These are phyloP conservation scores for Trichoderma endophyticum DNA, from an alignment of 2,329 filamentous ascomycete species.

Conservation along the genomic window DNA sequence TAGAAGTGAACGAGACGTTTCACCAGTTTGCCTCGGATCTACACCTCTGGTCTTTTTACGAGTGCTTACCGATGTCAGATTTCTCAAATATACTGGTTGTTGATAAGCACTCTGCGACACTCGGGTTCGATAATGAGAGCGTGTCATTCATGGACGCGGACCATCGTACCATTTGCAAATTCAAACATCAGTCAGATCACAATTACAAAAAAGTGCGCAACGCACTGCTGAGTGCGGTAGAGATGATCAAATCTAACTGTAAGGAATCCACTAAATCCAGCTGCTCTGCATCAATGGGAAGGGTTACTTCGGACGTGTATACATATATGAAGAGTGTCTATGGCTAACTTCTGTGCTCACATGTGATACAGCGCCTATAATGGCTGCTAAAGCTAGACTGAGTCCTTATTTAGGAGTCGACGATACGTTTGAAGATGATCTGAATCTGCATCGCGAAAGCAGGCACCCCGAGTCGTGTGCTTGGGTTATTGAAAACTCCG, in stretches of 20 bases:
- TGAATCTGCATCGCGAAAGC: background rate
- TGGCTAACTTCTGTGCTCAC: no score
- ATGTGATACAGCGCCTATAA: no score
- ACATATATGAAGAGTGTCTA: no score
- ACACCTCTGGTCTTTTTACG: conserved; percentile 11
- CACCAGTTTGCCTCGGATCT: background rate
- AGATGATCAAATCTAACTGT: background rate
- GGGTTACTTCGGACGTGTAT: no score
- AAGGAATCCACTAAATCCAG: no score
- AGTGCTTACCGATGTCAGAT: background rate
- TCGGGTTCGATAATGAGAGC: background rate
- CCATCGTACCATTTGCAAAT: background rate
- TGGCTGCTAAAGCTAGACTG: background rate
- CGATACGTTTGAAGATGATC: conserved; percentile 3
- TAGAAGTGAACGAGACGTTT: background rate
- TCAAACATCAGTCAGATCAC: background rate
- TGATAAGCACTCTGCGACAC: background rate
- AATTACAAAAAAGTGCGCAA: background rate
- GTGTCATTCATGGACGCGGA: background rate
- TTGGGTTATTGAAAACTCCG: background rate
- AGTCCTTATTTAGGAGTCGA: background rate
- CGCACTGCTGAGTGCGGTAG: background rate
- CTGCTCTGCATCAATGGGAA: no score
- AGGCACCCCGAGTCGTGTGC: background rate
- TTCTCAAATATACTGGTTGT: background rate